A percentile compares a stretch with the other conserved stretches of the same genome.
phyloP scores from a whole-genome alignment of 306 rosid genomes.

The Trifolium repens region DNA sequence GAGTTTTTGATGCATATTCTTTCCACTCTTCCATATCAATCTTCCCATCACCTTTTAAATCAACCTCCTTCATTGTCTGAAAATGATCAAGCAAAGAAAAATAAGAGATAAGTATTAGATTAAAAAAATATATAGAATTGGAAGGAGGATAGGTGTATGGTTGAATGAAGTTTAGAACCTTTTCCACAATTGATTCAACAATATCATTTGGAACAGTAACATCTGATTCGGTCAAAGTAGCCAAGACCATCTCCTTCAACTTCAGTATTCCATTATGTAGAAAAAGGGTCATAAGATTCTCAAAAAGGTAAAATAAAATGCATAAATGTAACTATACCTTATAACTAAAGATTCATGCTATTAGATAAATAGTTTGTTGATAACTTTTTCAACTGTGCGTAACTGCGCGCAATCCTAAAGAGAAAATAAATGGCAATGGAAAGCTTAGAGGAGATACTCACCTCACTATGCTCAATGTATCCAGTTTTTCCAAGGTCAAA shows the following conservation, averaged over 20 bases:
- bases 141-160: constrained; percentile 2
- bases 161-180: constrained; percentile 48
- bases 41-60: constrained; percentile 71
- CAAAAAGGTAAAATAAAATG: constrained; percentile 13
- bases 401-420: background rate
- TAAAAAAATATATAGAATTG: constrained; percentile 3
- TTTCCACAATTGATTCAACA: constrained; percentile 63
- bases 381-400: background rate
- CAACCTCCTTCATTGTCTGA: constrained; percentile 71
- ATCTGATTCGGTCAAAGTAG: constrained; percentile 66
- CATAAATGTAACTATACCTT: background rate
- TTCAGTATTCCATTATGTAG: constrained; percentile 37
- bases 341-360: background rate
- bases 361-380: background rate
- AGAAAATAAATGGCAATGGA: background rate
- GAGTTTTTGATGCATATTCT: constrained; percentile 57
- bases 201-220: constrained; percentile 55
- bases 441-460: constrained; percentile 38
- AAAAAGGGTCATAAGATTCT: constrained; percentile 6
- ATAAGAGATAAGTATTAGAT: constrained; percentile 4
- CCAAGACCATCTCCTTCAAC: constrained; percentile 85
- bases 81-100: constrained; percentile 12
- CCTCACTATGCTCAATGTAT: constrained; percentile 62
- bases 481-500: constrained; percentile 74
- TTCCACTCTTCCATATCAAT: constrained; percentile 77